Conservation (phyloP, 1,284 basidiomycete species). For the Ceratobasidium sp. region DNA sequence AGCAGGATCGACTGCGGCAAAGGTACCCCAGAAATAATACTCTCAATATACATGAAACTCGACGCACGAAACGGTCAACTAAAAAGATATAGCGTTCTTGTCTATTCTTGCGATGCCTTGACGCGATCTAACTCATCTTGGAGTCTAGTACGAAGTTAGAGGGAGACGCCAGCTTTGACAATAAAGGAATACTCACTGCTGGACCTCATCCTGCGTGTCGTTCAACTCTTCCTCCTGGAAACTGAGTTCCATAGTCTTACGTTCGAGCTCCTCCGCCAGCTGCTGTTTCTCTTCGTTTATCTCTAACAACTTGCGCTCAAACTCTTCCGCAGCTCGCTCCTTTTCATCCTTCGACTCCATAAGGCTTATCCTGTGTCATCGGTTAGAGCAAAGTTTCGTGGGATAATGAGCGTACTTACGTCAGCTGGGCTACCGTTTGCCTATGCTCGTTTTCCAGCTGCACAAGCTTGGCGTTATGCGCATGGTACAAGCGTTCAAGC, state of each 20-base stretch:
- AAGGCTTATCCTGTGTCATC: slow-evolving; percentile 14
- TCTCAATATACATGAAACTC: background rate
- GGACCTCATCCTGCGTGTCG: slow-evolving; percentile 75
- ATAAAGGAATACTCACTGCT: slow-evolving; percentile 68
- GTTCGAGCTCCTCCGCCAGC: slow-evolving; percentile 67
- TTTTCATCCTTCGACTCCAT: slow-evolving; percentile 36
- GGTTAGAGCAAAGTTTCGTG: background rate
- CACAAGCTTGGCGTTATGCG: slow-evolving; percentile 81
- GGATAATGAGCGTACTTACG: background rate
- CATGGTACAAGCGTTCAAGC: slow-evolving; percentile 76
- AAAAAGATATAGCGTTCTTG: background rate
- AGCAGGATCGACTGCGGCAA: background rate
- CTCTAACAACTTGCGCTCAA: slow-evolving; percentile 68
- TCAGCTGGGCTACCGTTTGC: slow-evolving; percentile 57
- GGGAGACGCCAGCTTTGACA: too few species aligned
- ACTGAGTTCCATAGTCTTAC: slow-evolving; percentile 80
- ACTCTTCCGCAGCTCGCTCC: slow-evolving; percentile 52
- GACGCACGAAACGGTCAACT: background rate
- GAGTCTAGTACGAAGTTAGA: background rate
- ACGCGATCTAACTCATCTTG: slow-evolving; percentile 37
- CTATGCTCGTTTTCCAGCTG: slow-evolving; percentile 79
- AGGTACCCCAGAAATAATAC: slow-evolving; percentile 23
- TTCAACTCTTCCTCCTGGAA: slow-evolving; percentile 80
- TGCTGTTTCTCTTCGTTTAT: slow-evolving; percentile 65
- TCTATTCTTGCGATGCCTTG: slow-evolving; percentile 14